Percentiles rank a stretch among this genome's conserved stretches.
phyloP scores from a whole-genome alignment of 257 asterid species.

The Nicotiana noctiflora region DNA sequence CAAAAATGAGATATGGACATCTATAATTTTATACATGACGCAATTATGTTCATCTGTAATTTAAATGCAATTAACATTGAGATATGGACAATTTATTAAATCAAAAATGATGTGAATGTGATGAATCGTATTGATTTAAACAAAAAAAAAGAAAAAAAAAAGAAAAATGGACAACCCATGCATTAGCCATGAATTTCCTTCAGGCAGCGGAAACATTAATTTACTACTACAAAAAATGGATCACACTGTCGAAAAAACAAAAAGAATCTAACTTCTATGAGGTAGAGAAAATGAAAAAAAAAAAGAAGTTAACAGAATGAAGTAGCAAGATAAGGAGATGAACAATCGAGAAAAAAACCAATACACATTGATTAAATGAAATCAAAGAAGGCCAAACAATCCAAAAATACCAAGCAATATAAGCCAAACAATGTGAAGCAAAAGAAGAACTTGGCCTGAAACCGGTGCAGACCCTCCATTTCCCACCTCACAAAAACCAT shows the following conservation, averaged over 20 bases:
- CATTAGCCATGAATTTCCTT: background rate
- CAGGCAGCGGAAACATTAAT: background rate
- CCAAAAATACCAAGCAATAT: slow-evolving; percentile 75
- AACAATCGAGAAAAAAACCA: background rate
- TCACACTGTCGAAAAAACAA: background rate
- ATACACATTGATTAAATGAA: background rate
- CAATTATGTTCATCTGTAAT: background rate
- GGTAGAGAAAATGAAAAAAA: background rate
- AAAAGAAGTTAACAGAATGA: background rate
- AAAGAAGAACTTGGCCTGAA: slow-evolving; percentile 83
- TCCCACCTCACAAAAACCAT: slow-evolving; percentile 75
- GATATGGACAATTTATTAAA: background rate
- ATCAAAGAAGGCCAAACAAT: slow-evolving; percentile 74
- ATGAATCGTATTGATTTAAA: background rate
- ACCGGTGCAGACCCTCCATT: slow-evolving; percentile 73
- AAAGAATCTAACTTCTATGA: background rate
- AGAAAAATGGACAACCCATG: background rate
- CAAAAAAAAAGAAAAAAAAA: background rate
- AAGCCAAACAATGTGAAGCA: slow-evolving; percentile 90
- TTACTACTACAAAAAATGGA: background rate
- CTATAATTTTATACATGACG: background rate
- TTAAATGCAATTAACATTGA: background rate
- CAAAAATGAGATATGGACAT: too few relatives aligned
- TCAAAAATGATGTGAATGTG: background rate
- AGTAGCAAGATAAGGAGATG: background rate